Evolutionary conservation across 1,139 yeast species (phyloP).

Genomic region (Tardiomyces blankii): DNA sequence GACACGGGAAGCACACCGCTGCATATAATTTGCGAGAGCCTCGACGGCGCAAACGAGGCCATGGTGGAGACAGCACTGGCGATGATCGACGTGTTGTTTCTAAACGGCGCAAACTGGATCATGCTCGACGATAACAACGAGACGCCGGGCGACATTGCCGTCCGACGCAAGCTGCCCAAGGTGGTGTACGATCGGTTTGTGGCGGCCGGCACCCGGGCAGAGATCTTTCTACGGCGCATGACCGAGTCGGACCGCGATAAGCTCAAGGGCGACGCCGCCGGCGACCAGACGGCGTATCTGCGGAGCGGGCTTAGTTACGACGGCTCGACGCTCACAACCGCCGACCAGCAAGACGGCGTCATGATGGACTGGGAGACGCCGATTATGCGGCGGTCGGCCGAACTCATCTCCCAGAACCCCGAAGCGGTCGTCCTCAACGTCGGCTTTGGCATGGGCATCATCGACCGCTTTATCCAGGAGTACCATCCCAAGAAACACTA

Average conservation of each 20-base stretch:
- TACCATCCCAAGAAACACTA: constrained; percentile 58
- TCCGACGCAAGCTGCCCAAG: constrained; percentile 22
- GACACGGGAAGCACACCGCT: constrained; percentile 68
- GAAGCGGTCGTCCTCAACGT: constrained; percentile 50
- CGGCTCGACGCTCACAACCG: constrained; percentile 62
- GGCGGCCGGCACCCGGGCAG: constrained; percentile 87
- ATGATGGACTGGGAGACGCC: constrained; percentile 97
- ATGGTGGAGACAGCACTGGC: constrained; percentile 39
- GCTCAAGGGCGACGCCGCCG: constrained; percentile 25
- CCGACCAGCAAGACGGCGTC: constrained; percentile 72
- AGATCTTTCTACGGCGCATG: constrained; percentile 63
- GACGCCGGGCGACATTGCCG: constrained; percentile 27
- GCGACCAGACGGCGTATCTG: constrained; percentile 51
- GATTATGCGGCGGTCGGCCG: constrained; percentile 72
- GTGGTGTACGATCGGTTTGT: constrained; percentile 42
- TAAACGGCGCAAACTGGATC: constrained; percentile 90
- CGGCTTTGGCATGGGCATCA: constrained; percentile 96
- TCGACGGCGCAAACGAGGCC: constrained; percentile 24
- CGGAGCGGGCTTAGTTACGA: constrained; percentile 57
- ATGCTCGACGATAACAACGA: constrained; percentile 34
- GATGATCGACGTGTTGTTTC: constrained; percentile 57
- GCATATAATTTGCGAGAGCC: constrained; percentile 40
- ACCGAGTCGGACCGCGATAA: constrained; percentile 46
- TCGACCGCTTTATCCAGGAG: constrained; percentile 64
- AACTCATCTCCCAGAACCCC: constrained; percentile 38